These are phyloP conservation scores for Ogataea nakhonphanomensis DNA, from an alignment of 805 yeast genomes.

Conservation along the genomic window DNA sequence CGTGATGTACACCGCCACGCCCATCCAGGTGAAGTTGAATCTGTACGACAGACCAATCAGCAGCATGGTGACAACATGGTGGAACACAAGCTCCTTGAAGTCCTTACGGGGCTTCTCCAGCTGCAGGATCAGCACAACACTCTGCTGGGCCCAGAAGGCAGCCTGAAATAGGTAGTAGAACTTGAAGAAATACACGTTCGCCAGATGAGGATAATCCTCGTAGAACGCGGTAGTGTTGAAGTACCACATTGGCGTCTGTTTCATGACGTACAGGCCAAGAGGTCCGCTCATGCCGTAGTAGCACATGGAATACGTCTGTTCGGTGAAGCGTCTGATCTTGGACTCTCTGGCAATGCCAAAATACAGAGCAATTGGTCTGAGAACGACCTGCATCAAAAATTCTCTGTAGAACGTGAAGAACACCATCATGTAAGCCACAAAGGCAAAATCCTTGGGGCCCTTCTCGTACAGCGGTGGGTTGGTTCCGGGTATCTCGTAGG, in stretches of 20 bases:
- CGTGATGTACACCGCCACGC: conserved; percentile 82
- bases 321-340: conserved; percentile 81
- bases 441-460: conserved; percentile 78
- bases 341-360: conserved; percentile 50
- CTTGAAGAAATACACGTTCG: conserved; percentile 69
- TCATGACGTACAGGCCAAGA: conserved; percentile 86
- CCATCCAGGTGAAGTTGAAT: conserved; percentile 96
- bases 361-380: conserved; percentile 64
- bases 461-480: conserved; percentile 69
- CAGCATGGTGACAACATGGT: conserved; percentile 87
- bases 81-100: conserved; percentile 84
- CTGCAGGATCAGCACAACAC: conserved; percentile 74
- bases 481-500: conserved; percentile 60
- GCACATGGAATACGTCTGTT: conserved; percentile 81
- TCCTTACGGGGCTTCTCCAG: conserved; percentile 96
- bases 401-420: conserved; percentile 90
- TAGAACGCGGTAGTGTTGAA: conserved; percentile 84
- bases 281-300: conserved; percentile 84
- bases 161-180: conserved; percentile 88
- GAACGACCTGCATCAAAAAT: conserved; percentile 77
- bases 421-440: conserved; percentile 75
- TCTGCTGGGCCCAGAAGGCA: conserved; percentile 96
- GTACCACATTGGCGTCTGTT: conserved; percentile 78
- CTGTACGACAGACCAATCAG: conserved; percentile 84
- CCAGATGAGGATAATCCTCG: conserved; percentile 74